Base-by-base conservation (phyloP, 805 yeast genomes). In the Pichia scutulata region DNA sequence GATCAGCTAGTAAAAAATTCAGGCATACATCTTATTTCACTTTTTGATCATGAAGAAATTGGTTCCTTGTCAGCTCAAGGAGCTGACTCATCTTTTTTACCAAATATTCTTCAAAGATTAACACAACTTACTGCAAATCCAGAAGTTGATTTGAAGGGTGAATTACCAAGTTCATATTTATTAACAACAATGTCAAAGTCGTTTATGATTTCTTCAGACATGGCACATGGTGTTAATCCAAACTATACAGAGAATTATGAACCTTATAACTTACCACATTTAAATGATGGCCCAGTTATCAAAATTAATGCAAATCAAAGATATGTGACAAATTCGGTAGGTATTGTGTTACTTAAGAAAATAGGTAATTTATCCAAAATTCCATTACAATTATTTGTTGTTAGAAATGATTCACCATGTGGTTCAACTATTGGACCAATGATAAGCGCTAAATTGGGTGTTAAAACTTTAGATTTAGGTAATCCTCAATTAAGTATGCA, bases 341-440 rank as follows among this genome's bases (percentile, higher is more conserved):
- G 98, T 26, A 76, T 89, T 51, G 87, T 89, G 4, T 67, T 92
- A 48, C 59, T 92, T 46, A 84, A 89, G 63, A 75, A 81, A 54
- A 68, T 86, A 47, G 97, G 95, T 3, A 76, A 81, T 45, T 59
- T 60, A 25, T 82, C 81, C 4, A 69, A 77, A 57, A 84, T 86
- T n/a, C 97, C 97, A 18, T 68, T 92, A 54, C 99, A 92, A 67
- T 67, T 89, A 50, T 89, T 92, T 70, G 97, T 90, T n/a, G 95
- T 86, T 25, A 78, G 92, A 50, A 93, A 92, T 65, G 96, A 86
- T 62, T 82, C 95, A 2, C 88, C 97, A 3, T 92, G 98, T 69
- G 99, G 99, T 3, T 84, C 95, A 1, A 92, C 99, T 1, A 92
- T 92, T 61, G 99, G 98, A 1, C 98, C 98, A 21, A 86, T 90